Percentiles rank a stretch among this genome's conserved stretches.
Evolutionary conservation across 805 yeast genomes (phyloP).

Genomic region (Wickerhamiella domercqiae): DNA sequence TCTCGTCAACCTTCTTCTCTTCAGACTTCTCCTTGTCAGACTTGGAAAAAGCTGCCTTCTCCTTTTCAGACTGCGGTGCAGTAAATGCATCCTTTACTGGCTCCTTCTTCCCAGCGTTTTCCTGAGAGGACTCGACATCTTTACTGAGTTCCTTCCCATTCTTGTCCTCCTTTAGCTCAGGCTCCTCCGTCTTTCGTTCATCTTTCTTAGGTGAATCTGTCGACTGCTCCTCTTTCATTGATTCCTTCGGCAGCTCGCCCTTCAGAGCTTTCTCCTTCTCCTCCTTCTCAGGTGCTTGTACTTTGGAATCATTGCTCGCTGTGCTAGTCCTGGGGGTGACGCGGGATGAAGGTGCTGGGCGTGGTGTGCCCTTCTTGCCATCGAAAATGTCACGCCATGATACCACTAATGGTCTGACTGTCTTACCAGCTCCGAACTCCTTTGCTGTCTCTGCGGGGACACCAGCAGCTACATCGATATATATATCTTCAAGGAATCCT

Average conservation of each 20-base stretch:
- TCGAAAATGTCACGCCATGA: constrained; percentile 66
- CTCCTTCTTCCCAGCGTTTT: neutral
- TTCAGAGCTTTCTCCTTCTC: neutral
- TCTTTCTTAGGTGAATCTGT: constrained; percentile 1
- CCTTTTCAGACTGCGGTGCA: constrained; percentile 17
- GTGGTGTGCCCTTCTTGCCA: constrained; percentile 28
- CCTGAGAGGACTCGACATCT: constrained; percentile 17
- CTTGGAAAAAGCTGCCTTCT: constrained; percentile 5
- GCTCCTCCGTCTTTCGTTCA: constrained; percentile 5
- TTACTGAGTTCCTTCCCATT: constrained; percentile 21
- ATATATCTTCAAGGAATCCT: constrained; percentile 81
- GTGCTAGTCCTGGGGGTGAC: constrained; percentile 8
- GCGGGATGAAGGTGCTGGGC: constrained; percentile 20
- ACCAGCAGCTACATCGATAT: constrained; percentile 76
- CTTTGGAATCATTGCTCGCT: too few relatives aligned
- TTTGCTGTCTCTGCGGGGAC: constrained; percentile 63
- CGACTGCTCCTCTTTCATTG: constrained; percentile 13
- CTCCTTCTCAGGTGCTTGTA: constrained; percentile 16
- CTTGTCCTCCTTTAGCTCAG: constrained; percentile 16
- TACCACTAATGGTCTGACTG: constrained; percentile 62
- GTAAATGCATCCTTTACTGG: constrained; percentile 11
- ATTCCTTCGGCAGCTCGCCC: constrained; percentile 3
- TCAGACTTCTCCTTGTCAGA: constrained; percentile 22
- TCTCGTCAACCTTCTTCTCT: constrained; percentile 21
- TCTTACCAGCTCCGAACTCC: constrained; percentile 70